Conservation (phyloP, 2,329 filamentous ascomycete genomes). For the Aspergillus melleus region DNA sequence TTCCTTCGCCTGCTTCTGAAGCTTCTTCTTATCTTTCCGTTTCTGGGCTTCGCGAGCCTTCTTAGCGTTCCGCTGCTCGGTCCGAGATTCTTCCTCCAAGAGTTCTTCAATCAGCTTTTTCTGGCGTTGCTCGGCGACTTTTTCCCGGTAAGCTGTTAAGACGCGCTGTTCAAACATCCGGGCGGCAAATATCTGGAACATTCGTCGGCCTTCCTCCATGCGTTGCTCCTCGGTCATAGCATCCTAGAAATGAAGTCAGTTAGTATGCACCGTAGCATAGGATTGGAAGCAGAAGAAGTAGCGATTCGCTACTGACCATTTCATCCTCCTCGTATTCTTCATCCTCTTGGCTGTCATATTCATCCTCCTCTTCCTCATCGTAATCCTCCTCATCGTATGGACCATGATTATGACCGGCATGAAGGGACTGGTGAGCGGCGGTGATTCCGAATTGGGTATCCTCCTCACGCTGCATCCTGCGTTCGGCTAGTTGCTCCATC, state of each 20-base stretch:
- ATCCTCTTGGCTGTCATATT: conserved; percentile 62
- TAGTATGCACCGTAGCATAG: conserved; percentile 27
- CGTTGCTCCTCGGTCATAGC: conserved; percentile 97
- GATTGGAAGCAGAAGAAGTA: conserved; percentile 1
- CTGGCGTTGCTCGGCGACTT: conserved; percentile 90
- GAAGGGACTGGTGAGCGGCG: conserved; percentile 57
- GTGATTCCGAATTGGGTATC: conserved; percentile 72
- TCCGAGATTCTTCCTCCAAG: conserved; percentile 76
- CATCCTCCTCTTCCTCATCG: conserved; percentile 72
- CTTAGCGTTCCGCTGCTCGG: conserved; percentile 81
- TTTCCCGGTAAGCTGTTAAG: conserved; percentile 94
- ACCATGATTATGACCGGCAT: conserved; percentile 73
- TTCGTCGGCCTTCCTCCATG: conserved; percentile 96
- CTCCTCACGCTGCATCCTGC: conserved; percentile 94
- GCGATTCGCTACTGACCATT: conserved; percentile 49
- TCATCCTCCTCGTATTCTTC: conserved; percentile 67
- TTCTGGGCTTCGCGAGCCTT: conserved; percentile 93
- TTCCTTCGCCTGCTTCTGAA: conserved; percentile 84
- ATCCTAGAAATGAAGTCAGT: conserved; percentile 63
- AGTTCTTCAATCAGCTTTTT: conserved; percentile 87
- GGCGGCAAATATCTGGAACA: conserved; percentile 99
- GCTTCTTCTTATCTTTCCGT: conserved; percentile 88
- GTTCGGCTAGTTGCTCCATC: conserved; percentile 99
- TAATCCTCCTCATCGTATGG: conserved; percentile 74
- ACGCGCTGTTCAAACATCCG: conserved; percentile 99